Conservation (phyloP, 768 basidiomycete species). For the Exidia glandulosa region DNA sequence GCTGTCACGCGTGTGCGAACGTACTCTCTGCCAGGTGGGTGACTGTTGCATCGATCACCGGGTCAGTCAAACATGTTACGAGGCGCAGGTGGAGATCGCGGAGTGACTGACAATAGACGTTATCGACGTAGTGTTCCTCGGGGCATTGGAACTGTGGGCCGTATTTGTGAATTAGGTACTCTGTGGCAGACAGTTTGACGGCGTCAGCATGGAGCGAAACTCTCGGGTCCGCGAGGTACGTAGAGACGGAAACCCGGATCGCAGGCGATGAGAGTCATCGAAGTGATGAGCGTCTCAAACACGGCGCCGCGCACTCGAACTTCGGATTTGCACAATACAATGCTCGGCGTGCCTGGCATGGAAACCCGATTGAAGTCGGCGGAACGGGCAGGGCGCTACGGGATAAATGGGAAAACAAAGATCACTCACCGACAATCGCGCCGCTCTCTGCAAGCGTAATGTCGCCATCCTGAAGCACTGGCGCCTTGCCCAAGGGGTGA, state of each 20-base stretch:
- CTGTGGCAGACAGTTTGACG: too few relatives aligned
- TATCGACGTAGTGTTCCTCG: conserved; percentile 7
- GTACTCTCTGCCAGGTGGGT: conserved; percentile 15
- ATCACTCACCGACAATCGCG: conserved; percentile 30
- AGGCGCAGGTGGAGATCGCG: background rate
- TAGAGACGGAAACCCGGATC: too few relatives aligned
- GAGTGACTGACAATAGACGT: conserved; percentile 7
- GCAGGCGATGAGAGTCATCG: too few relatives aligned
- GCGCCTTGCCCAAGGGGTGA: conserved; percentile 36
- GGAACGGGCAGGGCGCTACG: background rate
- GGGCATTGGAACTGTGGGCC: conserved; percentile 9
- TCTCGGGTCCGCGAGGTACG: background rate
- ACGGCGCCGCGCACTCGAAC: too few relatives aligned
- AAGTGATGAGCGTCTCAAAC: too few relatives aligned
- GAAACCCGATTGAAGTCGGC: too few relatives aligned
- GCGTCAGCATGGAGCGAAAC: background rate
- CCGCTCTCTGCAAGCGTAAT: conserved; percentile 33
- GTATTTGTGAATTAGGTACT: conserved; percentile 33
- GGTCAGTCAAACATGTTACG: too few relatives aligned
- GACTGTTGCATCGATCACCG: too few relatives aligned
- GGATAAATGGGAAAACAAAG: background rate
- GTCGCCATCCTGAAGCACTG: conserved; percentile 36
- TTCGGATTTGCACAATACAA: too few relatives aligned
- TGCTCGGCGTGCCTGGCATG: too few relatives aligned
- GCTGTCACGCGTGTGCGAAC: too few relatives aligned